A percentile compares a stretch with the other conserved stretches of the same genome.
These are phyloP conservation scores for Ganoderma lucidum DNA, from an alignment of 1,284 basidiomycete genomes.

Conservation along the genomic window DNA sequence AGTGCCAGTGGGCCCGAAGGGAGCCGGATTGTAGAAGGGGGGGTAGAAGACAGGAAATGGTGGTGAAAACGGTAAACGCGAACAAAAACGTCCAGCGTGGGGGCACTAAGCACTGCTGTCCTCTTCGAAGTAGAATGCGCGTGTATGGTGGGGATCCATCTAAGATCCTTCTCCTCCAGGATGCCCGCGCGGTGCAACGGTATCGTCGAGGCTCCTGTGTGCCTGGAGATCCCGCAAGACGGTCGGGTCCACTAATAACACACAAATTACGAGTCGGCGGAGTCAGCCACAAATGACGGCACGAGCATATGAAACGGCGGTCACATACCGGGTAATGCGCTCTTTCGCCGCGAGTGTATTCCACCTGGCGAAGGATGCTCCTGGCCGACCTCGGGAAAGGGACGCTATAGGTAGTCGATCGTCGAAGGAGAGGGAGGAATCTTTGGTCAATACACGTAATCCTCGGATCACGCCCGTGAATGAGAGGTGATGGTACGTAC, in stretches of 20 bases:
- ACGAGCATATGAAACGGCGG: neutral
- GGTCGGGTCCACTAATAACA: conserved; percentile 77
- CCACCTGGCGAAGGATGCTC: conserved; percentile 61
- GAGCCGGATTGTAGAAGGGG: neutral
- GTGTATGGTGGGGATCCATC: neutral
- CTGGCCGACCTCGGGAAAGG: conserved; percentile 65
- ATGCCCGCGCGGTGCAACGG: conserved; percentile 30
- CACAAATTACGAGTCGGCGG: conserved; percentile 22
- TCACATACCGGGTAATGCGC: conserved; percentile 80
- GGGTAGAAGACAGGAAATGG: conserved; percentile 1
- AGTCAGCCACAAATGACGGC: conserved; percentile 9
- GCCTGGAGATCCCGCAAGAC: conserved; percentile 90
- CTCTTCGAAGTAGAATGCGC: conserved; percentile 26
- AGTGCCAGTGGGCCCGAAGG: neutral
- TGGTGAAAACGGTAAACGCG: conserved; percentile 9
- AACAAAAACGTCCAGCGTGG: conserved; percentile 33
- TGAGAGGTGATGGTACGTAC: conserved; percentile 56
- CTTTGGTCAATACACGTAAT: conserved; percentile 35
- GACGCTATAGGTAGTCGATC: conserved; percentile 52
- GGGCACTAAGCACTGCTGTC: conserved; percentile 33
- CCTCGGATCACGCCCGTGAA: conserved; percentile 31
- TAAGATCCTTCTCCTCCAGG: conserved; percentile 25
- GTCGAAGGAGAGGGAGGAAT: conserved; percentile 26
- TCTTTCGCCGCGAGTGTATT: conserved; percentile 84
- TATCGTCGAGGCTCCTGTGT: conserved; percentile 82